Evolutionary conservation across 1,284 basidiomycete genomes (phyloP), one percentile per base, ranked within the genome.

Genomic region (Sparassis latifolia): DNA sequence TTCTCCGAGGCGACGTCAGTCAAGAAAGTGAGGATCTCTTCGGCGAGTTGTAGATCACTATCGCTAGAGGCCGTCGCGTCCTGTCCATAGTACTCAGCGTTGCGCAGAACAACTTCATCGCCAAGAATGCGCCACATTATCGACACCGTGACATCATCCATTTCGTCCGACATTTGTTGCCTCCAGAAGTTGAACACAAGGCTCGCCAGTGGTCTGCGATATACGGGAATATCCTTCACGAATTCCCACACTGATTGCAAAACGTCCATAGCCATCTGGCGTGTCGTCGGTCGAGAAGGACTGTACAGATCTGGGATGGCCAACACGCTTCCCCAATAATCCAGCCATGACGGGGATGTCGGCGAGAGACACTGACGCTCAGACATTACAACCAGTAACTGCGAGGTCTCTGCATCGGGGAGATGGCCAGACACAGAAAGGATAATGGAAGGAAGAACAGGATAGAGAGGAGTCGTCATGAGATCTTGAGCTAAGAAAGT

Each of bases 281-380:
- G 71, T 2, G 86, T 88, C n/a, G 72, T 55, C 0, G 80, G 77
- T 12, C 79, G 72, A 4, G 71, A 59, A 0, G 67, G 53, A 37
- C 70, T 66, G 58, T 79, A 70, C 6, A 86, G 66, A 3, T 69
- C 70, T 5, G 72, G 62, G 53, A 79, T 80, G n/a, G 65, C 67
- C 27, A 88, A 62, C 2, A 89, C 67, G 32, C 58, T 71, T 38
- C 68, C 61, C 86, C 87, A 89, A 58, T 83, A 80, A 4, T 69
- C 66, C 28, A 88, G 65, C 86, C 86, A 89, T 6, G 79, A 73
- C 0, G 81, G 76, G 0, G 81, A 80, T 10, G 82, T 82, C 0
- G 86, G 87, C 2, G 78, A 81, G 35, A 89, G 71, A 44, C 79
- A 76, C 53, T 84, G 79, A 51, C 84, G 79, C 43, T 80, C 76